Evolutionary conservation across 805 yeast species (phyloP).

Genomic region (Saccharomyces kudriavzevii): DNA sequence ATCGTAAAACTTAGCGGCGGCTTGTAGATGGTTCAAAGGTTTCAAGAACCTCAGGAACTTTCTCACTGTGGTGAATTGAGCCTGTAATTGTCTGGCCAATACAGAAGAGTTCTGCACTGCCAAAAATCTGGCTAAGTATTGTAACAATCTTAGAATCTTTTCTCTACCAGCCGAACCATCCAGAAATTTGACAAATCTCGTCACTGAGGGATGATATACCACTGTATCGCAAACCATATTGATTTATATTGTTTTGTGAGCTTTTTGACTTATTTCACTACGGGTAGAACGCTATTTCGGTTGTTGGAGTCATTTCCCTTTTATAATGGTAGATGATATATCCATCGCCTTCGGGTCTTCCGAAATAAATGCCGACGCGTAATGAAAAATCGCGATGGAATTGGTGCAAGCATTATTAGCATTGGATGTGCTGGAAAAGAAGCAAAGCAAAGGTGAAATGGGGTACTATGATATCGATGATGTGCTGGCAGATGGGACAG

Average conservation of each 20-base stretch:
- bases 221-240: constrained; percentile 60
- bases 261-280: background rate
- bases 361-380: background rate
- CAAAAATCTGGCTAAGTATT: constrained; percentile 71
- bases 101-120: constrained; percentile 49
- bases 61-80: constrained; percentile 45
- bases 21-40: constrained; percentile 63
- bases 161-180: constrained; percentile 72
- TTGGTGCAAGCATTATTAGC: background rate
- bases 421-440: background rate
- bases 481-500: constrained; percentile 60
- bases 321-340: constrained; percentile 1
- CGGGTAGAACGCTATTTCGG: background rate
- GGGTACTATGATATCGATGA: constrained; percentile 71
- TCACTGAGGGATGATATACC: constrained; percentile 65
- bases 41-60: constrained; percentile 80
- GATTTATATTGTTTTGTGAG: background rate
- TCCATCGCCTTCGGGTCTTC: background rate
- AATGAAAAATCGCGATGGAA: background rate
- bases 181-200: constrained; percentile 52
- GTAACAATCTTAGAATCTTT: constrained; percentile 68
- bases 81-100: constrained; percentile 48
- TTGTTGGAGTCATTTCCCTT: background rate
- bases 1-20: constrained; percentile 59
- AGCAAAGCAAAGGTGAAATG: constrained; percentile 14